Conservation (phyloP, 768 basidiomycete genomes). For the Calocera viscosa region DNA sequence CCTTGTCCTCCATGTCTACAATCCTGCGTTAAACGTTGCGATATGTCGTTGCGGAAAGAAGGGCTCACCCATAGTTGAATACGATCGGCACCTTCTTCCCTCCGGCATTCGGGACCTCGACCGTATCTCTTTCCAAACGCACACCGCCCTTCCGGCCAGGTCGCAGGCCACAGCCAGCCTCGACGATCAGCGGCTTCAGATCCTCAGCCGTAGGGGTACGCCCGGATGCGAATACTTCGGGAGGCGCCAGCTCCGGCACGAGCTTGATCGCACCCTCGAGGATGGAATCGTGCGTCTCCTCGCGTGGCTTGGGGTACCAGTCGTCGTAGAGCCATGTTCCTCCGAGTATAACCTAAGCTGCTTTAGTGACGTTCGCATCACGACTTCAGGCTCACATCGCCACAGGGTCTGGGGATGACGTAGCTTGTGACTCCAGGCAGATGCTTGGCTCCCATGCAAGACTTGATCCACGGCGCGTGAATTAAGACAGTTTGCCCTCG, state of each 20-base stretch:
- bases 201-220: constrained; percentile 29
- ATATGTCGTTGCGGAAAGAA: neutral
- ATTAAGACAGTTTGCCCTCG: constrained; percentile 76
- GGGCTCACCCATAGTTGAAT: constrained; percentile 51
- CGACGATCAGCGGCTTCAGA: constrained; percentile 30
- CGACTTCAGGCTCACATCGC: constrained; percentile 33
- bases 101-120: constrained; percentile 21
- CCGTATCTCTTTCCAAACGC: constrained; percentile 40
- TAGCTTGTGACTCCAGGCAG: constrained; percentile 39
- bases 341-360: constrained; percentile 38
- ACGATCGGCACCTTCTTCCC: constrained; percentile 37
- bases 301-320: constrained; percentile 28
- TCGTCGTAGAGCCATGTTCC: constrained; percentile 48
- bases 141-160: constrained; percentile 59
- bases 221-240: constrained; percentile 14
- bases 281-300: constrained; percentile 14
- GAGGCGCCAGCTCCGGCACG: constrained; percentile 14
- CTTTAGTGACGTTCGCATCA: neutral
- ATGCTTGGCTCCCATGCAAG: constrained; percentile 17
- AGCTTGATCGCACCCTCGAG: constrained; percentile 14
- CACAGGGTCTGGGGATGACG: constrained; percentile 49
- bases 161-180: constrained; percentile 46
- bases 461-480: constrained; percentile 49
- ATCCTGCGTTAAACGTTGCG: neutral
- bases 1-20: neutral